Evolutionary conservation across 2,329 filamentous ascomycete species (phyloP), one percentile per base, ranked within the genome.

Genomic region (Ophioceras dolichostomum): DNA sequence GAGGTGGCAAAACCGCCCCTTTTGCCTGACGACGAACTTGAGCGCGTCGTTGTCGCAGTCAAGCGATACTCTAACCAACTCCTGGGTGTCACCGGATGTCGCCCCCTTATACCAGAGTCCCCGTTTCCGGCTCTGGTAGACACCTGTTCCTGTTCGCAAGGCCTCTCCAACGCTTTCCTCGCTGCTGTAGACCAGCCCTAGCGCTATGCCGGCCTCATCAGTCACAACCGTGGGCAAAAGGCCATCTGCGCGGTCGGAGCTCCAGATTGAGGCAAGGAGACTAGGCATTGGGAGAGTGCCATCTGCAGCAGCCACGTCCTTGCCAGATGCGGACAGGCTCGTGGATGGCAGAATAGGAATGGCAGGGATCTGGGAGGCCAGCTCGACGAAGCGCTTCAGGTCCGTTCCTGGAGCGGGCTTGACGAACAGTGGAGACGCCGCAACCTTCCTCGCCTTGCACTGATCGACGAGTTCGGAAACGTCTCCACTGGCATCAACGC

Each of bases 21-120:
- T 86, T 58, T 98, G 91, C 48, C 76, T 79, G 31, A 96, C 89
- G 12, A 86, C 73, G 56, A 95, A 96, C 47, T 83, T 81, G 49
- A 98, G 62, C 41, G 88, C 93, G 58, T 98, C 91, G 45, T 81
- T 81, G 58, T 98, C 91, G 58, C 91, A 98, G 59, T 98, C 91
- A 38, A 93, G 67, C 1, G 82, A 81, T 45, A 98, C 73, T 40
- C 78, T 78, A 17, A 96, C 68, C 36, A 98, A 68, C 57, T 95
- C 79, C 58, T 98, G 91, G 10, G 84, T 85, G 56, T 96, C 88
- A 12, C 91, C 91, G 38, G 89, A 96, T 8, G 83, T 91, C 37
- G 88, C 84, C 5, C 91, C 91, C 65, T 98, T 98, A 60, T 94
- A 82, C 91, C 91, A 98, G 20, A 98, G 62, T 1, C 91, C 91